Base-by-base conservation (phyloP, 306 rosid species). In the Gastrolobium villosum region DNA sequence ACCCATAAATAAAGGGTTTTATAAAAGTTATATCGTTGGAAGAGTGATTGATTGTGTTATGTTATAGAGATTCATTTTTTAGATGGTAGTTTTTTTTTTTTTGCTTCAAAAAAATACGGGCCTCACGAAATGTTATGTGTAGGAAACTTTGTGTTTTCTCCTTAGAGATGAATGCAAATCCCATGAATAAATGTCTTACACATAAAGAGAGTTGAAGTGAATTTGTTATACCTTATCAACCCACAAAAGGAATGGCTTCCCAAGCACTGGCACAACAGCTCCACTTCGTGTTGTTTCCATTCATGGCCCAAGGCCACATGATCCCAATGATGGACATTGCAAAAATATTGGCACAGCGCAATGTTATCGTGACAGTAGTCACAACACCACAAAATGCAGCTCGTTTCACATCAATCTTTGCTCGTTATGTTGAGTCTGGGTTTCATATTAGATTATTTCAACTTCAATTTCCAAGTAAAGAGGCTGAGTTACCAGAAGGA, bases 221-320 rank as follows among this genome's bases (percentile, higher is more conserved):
- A 56, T 41, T 50, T 74, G 11, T 43, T 41, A 30, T n/a, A 53
- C 34, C 14, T 37, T n/a, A 64, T 2, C 59, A 70, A 37, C 75
- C 45, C 44, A 66, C 41, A 59, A 66, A 8, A 66, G 40, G 49
- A 75, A 87, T 88, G 91, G 82, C 63, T 65, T 82, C 83, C 15
- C 30, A 73, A 65, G 64, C 28, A 11, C 31, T 7, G 8, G 5
- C 31, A 30, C 31, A 30, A 1, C 86, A 78, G 43, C 86, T 84
- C 34, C 97, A 94, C 84, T 86, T 88, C 14, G 91, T 91, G 1
- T 36, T 94, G 5, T 64, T 91, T 54, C 97, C 98, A 2, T 75
- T 90, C 15, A 87, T 93, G 97, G 97, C 98, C 7, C 97, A 87
- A 82, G 97, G 97, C 70, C 98, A 94, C 60, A 90, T 93, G 96